Evolutionary conservation across 2,329 filamentous ascomycete species (phyloP).

Genomic region (Epichloe elymi): DNA sequence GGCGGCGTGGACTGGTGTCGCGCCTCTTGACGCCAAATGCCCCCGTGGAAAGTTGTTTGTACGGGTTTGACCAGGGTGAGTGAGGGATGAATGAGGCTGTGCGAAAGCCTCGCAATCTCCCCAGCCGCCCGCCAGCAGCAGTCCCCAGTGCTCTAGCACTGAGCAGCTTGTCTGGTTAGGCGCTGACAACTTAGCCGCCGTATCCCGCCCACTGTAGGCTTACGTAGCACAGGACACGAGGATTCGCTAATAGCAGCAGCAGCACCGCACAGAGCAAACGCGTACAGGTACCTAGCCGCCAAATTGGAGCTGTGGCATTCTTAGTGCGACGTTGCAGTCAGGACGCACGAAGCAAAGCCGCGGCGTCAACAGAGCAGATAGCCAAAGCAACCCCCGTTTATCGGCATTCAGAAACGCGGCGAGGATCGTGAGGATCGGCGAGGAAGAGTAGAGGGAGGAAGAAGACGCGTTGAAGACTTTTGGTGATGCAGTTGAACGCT

Average conservation of each 20-base stretch:
- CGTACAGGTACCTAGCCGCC: background rate
- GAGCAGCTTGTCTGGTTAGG: background rate
- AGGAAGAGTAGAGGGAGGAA: background rate
- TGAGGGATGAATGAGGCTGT: background rate
- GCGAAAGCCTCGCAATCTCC: background rate
- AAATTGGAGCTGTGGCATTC: background rate
- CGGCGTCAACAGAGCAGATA: background rate
- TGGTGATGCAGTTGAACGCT: background rate
- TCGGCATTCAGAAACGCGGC: background rate
- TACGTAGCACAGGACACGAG: background rate
- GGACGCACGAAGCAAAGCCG: background rate
- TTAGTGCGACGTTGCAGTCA: background rate
- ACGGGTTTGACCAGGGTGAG: no score
- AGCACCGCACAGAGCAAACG: background rate
- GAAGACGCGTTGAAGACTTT: background rate
- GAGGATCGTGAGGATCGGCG: background rate
- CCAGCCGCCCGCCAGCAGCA: constrained; percentile 1
- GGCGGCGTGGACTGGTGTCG: background rate
- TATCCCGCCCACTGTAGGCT: background rate
- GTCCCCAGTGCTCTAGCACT: no score
- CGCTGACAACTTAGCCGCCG: constrained; percentile 1
- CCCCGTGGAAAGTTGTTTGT: background rate
- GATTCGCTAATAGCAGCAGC: background rate
- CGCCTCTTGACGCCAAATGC: background rate
- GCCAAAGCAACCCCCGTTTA: background rate